These are phyloP conservation scores for Fraxinus quadrangulata DNA, from an alignment of 257 asterid species.

Conservation along the genomic window DNA sequence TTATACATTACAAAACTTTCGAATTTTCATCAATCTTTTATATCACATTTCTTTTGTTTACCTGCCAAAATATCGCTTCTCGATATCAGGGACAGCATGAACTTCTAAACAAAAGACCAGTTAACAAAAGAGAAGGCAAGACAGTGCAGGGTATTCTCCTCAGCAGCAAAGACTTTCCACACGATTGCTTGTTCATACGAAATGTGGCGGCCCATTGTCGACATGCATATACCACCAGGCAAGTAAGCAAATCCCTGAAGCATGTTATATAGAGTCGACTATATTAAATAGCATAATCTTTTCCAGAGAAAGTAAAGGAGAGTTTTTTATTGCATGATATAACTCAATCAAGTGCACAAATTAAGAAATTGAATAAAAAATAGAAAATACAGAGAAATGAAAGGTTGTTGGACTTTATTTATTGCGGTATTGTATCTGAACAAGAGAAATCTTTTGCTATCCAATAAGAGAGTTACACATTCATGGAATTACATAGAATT, in stretches of 20 bases:
- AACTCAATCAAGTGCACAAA: neutral
- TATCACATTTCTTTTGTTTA: neutral
- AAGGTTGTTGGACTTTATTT: neutral
- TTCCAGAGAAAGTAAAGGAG: neutral
- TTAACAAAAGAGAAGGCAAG: constrained; percentile 88
- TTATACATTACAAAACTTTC: constrained; percentile 41
- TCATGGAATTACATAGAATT: too few relatives aligned
- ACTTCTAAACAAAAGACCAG: constrained; percentile 80
- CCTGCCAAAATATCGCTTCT: constrained; percentile 9
- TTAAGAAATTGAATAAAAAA: neutral
- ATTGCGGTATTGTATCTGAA: too few relatives aligned
- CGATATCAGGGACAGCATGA: neutral
- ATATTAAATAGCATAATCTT: neutral
- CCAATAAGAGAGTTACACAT: too few relatives aligned
- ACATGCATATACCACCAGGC: constrained; percentile 89
- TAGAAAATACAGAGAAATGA: neutral
- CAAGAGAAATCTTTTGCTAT: too few relatives aligned
- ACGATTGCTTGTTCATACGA: constrained; percentile 87
- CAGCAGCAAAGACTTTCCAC: constrained; percentile 89
- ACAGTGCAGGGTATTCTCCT: constrained; percentile 71
- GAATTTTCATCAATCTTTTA: constrained; percentile 2
- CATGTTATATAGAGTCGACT: neutral
- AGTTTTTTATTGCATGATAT: neutral
- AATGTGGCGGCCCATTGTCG: constrained; percentile 96
- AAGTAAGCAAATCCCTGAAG: constrained; percentile 72